phyloP scores from a whole-genome alignment of 805 yeast species.

The Yamadazyma takamatsuzukensis region DNA sequence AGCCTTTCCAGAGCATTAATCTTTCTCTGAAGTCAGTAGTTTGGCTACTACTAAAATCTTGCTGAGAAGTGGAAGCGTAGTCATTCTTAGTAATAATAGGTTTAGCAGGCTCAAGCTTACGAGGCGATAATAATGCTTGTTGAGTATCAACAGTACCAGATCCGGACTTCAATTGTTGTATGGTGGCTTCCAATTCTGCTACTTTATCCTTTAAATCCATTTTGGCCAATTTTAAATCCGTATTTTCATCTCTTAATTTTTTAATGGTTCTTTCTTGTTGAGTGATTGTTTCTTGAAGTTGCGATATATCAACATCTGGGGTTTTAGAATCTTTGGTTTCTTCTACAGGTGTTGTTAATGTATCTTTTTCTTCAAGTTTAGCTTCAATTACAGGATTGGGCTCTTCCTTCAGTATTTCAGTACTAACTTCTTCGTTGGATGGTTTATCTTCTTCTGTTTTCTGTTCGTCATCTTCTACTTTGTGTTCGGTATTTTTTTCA shows the following conservation, averaged over 20 bases:
- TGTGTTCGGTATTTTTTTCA: constrained; percentile 3
- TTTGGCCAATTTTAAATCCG: constrained; percentile 35
- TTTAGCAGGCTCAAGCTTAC: constrained; percentile 21
- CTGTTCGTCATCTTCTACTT: constrained; percentile 6
- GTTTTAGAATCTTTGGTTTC: constrained; percentile 5
- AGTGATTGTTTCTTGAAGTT: constrained; percentile 22
- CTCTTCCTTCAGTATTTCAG: constrained; percentile 3
- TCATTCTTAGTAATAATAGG: constrained; percentile 27
- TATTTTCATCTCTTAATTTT: constrained; percentile 38
- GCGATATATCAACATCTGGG: constrained; percentile 14
- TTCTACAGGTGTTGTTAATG: constrained; percentile 5
- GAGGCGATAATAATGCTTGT: constrained; percentile 1
- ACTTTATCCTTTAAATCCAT: constrained; percentile 38
- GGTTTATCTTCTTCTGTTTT: constrained; percentile 9
- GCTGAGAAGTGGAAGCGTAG: constrained; percentile 26
- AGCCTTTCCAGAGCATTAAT: constrained; percentile 71
- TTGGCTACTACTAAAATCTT: constrained; percentile 12
- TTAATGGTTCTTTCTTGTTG: constrained; percentile 32
- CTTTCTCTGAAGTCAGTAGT: constrained; percentile 50
- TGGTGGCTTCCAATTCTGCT: constrained; percentile 22
- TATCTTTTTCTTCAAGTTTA: too few species aligned
- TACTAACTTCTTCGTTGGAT: constrained; percentile 5
- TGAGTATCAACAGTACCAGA: neutral
- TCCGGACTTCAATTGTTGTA: constrained; percentile 11
- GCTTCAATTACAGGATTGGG: constrained; percentile 2